phyloP scores from a whole-genome alignment of 371 early-diverging fungal species.

The Mucor plumbeus region DNA sequence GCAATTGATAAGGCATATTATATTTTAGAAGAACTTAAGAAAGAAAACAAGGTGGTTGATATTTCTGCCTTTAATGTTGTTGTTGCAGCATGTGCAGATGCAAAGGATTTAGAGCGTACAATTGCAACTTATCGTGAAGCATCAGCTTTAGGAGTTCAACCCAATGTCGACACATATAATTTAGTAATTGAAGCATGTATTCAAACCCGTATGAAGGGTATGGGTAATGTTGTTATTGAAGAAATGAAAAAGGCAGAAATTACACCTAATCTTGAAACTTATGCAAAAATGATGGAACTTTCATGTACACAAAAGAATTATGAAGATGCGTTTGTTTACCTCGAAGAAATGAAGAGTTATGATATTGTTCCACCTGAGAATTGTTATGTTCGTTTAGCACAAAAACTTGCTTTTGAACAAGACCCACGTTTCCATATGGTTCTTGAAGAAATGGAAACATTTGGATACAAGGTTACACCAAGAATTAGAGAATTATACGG shows the following conservation, averaged over 20 bases:
- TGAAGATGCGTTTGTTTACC: slow-evolving; percentile 77
- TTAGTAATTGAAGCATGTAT: slow-evolving; percentile 66
- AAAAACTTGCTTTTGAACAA: slow-evolving; percentile 64
- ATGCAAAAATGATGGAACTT: slow-evolving; percentile 63
- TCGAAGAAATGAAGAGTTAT: slow-evolving; percentile 79
- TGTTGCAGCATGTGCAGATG: slow-evolving; percentile 59
- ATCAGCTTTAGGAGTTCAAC: slow-evolving; percentile 45
- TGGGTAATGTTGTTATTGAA: slow-evolving; percentile 62
- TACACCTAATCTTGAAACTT: slow-evolving; percentile 61
- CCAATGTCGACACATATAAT: slow-evolving; percentile 68
- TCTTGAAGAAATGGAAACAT: slow-evolving; percentile 74
- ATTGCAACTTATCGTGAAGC: slow-evolving; percentile 61
- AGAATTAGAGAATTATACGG: slow-evolving; percentile 20
- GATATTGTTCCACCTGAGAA: slow-evolving; percentile 65
- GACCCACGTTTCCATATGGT: slow-evolving; percentile 74
- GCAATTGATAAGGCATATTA: slow-evolving; percentile 58
- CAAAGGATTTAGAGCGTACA: slow-evolving; percentile 58
- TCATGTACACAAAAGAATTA: slow-evolving; percentile 62
- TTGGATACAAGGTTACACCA: slow-evolving; percentile 50
- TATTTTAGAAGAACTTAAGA: slow-evolving; percentile 54
- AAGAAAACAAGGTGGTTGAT: slow-evolving; percentile 58
- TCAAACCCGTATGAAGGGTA: slow-evolving; percentile 50
- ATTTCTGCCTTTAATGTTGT: slow-evolving; percentile 69
- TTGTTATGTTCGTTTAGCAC: slow-evolving; percentile 61
- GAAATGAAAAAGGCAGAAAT: slow-evolving; percentile 63